Evolutionary conservation across 352 stramenopile genomes (phyloP).

Genomic region (Globisporangium spinosum): DNA sequence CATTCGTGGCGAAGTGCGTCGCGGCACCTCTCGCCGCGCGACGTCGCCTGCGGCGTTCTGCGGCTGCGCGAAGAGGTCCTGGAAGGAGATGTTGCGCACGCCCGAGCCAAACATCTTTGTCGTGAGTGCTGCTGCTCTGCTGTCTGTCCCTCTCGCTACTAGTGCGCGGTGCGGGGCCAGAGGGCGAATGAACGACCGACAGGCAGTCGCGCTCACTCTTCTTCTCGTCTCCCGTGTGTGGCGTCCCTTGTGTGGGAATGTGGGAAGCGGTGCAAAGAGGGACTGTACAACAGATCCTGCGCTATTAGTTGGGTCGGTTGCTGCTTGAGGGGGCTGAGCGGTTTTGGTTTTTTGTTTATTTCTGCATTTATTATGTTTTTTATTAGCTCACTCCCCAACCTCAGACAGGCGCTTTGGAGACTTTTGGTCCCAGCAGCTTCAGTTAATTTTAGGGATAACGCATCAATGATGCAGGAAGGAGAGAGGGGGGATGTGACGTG

Average conservation of each 20-base stretch:
- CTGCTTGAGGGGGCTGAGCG: background rate
- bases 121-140: background rate
- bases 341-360: background rate
- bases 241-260: background rate
- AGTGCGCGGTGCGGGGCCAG: background rate
- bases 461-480: background rate
- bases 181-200: background rate
- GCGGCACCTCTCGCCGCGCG: background rate
- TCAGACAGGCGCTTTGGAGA: background rate
- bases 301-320: background rate
- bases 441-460: background rate
- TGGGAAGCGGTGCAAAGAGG: slow-evolving; percentile 3
- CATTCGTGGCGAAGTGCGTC: background rate
- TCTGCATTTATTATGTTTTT: background rate
- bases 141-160: background rate
- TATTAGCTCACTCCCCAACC: background rate
- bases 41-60: background rate
- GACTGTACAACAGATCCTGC: background rate
- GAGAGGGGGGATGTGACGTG: background rate
- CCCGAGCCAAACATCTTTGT: slow-evolving; percentile 2
- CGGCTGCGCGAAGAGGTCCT: slow-evolving; percentile 6
- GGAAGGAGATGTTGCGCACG: slow-evolving; percentile 8
- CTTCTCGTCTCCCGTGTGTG: background rate
- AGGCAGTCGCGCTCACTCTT: background rate
- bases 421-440: background rate